Percentiles rank a stretch among this genome's conserved stretches.
phyloP scores from a whole-genome alignment of 352 stramenopile species.

The Phytophthora ramorum region DNA sequence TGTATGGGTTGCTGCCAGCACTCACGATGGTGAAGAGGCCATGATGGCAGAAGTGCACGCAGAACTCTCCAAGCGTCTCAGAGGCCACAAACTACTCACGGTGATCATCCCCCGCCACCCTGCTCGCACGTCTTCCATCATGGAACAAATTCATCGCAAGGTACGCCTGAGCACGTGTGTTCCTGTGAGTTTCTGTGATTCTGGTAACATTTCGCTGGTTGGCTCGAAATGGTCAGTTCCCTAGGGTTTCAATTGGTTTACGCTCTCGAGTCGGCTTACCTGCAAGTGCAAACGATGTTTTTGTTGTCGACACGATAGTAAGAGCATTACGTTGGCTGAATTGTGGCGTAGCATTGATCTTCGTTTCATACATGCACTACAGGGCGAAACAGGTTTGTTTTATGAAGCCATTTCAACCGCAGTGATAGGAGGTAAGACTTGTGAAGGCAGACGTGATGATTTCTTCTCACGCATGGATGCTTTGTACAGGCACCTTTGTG shows the following conservation, averaged over 20 bases:
- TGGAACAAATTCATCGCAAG: conserved; percentile 40
- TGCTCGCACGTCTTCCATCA: conserved; percentile 44
- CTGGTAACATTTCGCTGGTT: conserved; percentile 2
- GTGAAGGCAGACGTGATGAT: background rate
- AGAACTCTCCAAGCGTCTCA: conserved; percentile 21
- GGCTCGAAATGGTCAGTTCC: conserved; percentile 36
- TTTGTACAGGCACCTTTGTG: conserved; percentile 58
- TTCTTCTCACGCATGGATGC: background rate
- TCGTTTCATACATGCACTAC: background rate
- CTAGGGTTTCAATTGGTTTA: conserved; percentile 39
- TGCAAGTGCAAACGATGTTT: conserved; percentile 39
- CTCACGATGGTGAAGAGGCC: conserved; percentile 70
- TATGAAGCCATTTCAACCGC: conserved; percentile 57
- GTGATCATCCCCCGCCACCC: conserved; percentile 74
- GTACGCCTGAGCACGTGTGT: conserved; percentile 17
- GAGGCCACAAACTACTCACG: conserved; percentile 36
- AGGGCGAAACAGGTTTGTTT: conserved; percentile 72
- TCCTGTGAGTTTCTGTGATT: background rate
- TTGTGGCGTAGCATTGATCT: background rate
- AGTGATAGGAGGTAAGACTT: conserved; percentile 64
- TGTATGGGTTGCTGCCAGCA: conserved; percentile 69
- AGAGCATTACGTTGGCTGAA: background rate
- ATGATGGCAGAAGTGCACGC: conserved; percentile 53
- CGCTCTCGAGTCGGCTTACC: conserved; percentile 50
- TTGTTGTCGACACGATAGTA: conserved; percentile 78